phyloP scores from a whole-genome alignment of 495 filamentous ascomycete genomes.

The Saxophila tyrrhenica region DNA sequence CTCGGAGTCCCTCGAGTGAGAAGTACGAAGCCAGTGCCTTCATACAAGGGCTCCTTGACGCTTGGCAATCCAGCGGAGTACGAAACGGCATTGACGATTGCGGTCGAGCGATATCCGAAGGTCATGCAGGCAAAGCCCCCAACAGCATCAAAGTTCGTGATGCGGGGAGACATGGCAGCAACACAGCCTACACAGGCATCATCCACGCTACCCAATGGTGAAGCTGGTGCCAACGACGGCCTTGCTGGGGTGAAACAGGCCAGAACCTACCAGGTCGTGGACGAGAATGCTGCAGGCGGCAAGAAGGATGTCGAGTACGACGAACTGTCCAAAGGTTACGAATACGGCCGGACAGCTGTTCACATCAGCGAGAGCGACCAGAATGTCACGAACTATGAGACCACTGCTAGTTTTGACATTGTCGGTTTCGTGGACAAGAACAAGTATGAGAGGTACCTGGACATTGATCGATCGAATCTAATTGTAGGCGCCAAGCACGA shows the following conservation, averaged over 20 bases:
- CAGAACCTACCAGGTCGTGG: constrained; percentile 69
- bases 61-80: constrained; percentile 68
- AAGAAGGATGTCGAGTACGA: constrained; percentile 77
- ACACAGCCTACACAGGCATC: constrained; percentile 37
- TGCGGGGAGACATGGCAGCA: constrained; percentile 35
- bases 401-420: constrained; percentile 59
- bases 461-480: constrained; percentile 64
- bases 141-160: constrained; percentile 64
- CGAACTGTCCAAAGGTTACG: constrained; percentile 82
- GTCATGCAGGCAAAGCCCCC: constrained; percentile 63
- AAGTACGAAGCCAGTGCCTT: constrained; percentile 53
- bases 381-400: constrained; percentile 71
- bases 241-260: constrained; percentile 58
- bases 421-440: constrained; percentile 60
- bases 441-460: constrained; percentile 56
- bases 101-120: constrained; percentile 81
- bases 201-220: constrained; percentile 35
- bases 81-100: constrained; percentile 67
- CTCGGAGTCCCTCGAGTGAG: constrained; percentile 70
- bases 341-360: constrained; percentile 86
- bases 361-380: constrained; percentile 75
- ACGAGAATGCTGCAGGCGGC: constrained; percentile 60
- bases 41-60: constrained; percentile 68
- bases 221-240: constrained; percentile 33
- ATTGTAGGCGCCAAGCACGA: constrained; percentile 65